phyloP scores from a whole-genome alignment of 2,329 filamentous ascomycete genomes.

The Chalara sp. region DNA sequence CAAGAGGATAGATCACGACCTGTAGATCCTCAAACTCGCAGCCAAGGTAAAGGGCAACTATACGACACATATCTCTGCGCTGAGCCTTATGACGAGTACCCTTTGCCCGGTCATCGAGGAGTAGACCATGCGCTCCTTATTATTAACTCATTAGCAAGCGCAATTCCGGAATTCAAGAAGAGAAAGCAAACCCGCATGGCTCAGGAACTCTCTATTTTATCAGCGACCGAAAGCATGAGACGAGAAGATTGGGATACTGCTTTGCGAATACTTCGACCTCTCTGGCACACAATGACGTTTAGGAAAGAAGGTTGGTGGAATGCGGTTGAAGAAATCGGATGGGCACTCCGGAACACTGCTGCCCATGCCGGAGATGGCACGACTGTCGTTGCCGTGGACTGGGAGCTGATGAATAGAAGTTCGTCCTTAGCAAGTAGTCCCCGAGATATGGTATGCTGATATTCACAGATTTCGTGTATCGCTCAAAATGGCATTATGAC shows the following conservation, averaged over 20 bases:
- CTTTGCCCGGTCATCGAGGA: slow-evolving; percentile 38
- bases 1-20: slow-evolving; percentile 51
- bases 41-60: slow-evolving; percentile 44
- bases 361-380: slow-evolving; percentile 43
- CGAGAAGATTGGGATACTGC: slow-evolving; percentile 46
- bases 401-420: slow-evolving; percentile 57
- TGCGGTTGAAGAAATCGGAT: slow-evolving; percentile 53
- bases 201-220: slow-evolving; percentile 49
- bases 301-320: slow-evolving; percentile 53
- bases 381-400: slow-evolving; percentile 54
- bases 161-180: slow-evolving; percentile 46
- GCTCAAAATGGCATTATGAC: slow-evolving; percentile 55
- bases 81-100: slow-evolving; percentile 53
- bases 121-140: slow-evolving; percentile 51
- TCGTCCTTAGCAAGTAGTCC: slow-evolving; percentile 24
- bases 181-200: slow-evolving; percentile 46
- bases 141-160: slow-evolving; percentile 43
- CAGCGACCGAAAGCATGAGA: slow-evolving; percentile 47
- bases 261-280: slow-evolving; percentile 44
- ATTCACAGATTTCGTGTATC: slow-evolving; percentile 43
- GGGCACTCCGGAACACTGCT: slow-evolving; percentile 53
- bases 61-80: slow-evolving; percentile 64
- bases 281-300: slow-evolving; percentile 52
- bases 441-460: slow-evolving; percentile 14
- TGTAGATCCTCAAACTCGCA: slow-evolving; percentile 37